A percentile compares a stretch with the other conserved stretches of the same genome.
Evolutionary conservation across 768 basidiomycete genomes (phyloP).

Genomic region (Dacryopinax primogenitus): DNA sequence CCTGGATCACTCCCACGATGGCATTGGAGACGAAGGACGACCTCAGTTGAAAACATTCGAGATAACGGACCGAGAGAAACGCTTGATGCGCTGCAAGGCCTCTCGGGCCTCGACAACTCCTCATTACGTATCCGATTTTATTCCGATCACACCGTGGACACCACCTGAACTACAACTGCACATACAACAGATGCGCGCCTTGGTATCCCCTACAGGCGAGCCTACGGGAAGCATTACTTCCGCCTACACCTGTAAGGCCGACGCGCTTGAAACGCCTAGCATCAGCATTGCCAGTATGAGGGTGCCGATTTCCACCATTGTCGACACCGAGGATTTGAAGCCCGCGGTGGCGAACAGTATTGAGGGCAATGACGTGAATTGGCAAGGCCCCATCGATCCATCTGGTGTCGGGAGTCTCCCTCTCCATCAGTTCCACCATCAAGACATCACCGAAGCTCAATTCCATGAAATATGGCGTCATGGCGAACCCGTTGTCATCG

Average conservation of each 20-base stretch:
- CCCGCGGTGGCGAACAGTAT: not conserved
- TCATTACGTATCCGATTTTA: slow-evolving; percentile 54
- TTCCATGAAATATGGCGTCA: slow-evolving; percentile 60
- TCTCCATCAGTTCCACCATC: slow-evolving; percentile 36
- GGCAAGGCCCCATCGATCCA: slow-evolving; percentile 19
- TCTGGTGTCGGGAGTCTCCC: slow-evolving; percentile 34
- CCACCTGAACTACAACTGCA: slow-evolving; percentile 48
- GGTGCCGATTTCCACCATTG: not conserved
- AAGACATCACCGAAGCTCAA: slow-evolving; percentile 41
- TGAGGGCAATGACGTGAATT: not conserved
- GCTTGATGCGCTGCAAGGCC: not conserved
- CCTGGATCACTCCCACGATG: slow-evolving; percentile 39
- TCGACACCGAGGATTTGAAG: slow-evolving; percentile 15
- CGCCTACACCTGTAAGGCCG: no score
- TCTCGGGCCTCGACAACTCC: not conserved
- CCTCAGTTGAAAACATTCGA: slow-evolving; percentile 17
- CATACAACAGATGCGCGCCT: slow-evolving; percentile 51
- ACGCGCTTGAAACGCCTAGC: no score
- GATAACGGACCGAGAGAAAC: slow-evolving; percentile 16
- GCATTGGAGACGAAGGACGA: slow-evolving; percentile 19
- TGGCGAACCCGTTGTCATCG: slow-evolving; percentile 71
- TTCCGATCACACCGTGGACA: slow-evolving; percentile 68
- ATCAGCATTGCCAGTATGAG: no score
- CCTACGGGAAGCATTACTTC: slow-evolving; percentile 12
- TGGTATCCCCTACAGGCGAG: not conserved